Conservation (phyloP, 352 stramenopile species). For the Saprolegnia diclina region DNA sequence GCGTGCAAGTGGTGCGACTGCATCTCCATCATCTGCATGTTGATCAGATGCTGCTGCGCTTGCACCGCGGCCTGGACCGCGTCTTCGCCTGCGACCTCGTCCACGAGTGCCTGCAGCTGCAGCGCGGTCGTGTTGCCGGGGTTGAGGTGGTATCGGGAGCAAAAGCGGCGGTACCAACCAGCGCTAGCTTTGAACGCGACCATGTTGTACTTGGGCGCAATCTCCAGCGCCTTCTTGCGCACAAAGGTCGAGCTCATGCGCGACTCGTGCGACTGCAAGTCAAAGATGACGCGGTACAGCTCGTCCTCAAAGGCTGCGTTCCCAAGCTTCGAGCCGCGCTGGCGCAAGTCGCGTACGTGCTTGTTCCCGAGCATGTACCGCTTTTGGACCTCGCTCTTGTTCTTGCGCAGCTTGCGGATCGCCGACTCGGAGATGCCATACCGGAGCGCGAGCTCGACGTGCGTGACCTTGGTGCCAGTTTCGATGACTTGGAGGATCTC, state of each 20-base stretch:
- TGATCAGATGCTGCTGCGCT: constrained; percentile 21
- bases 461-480: constrained; percentile 80
- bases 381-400: constrained; percentile 78
- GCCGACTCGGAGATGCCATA: constrained; percentile 83
- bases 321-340: constrained; percentile 74
- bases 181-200: constrained; percentile 79
- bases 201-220: constrained; percentile 88
- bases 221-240: constrained; percentile 73
- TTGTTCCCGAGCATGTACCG: constrained; percentile 82
- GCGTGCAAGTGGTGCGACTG: constrained; percentile 3
- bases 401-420: constrained; percentile 87
- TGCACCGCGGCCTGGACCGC: neutral
- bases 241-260: constrained; percentile 81
- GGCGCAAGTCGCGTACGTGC: constrained; percentile 83
- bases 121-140: constrained; percentile 34
- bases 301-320: constrained; percentile 85
- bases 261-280: constrained; percentile 76
- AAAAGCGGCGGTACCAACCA: constrained; percentile 84
- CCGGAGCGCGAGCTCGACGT: constrained; percentile 79
- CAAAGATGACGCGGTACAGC: constrained; percentile 81
- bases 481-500: constrained; percentile 81
- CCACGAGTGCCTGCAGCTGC: constrained; percentile 24
- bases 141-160: constrained; percentile 73
- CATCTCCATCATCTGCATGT: constrained; percentile 24
- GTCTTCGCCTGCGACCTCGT: constrained; percentile 12